Evolutionary conservation across 345 rosid species (phyloP).

Genomic region (Moringa oleifera): DNA sequence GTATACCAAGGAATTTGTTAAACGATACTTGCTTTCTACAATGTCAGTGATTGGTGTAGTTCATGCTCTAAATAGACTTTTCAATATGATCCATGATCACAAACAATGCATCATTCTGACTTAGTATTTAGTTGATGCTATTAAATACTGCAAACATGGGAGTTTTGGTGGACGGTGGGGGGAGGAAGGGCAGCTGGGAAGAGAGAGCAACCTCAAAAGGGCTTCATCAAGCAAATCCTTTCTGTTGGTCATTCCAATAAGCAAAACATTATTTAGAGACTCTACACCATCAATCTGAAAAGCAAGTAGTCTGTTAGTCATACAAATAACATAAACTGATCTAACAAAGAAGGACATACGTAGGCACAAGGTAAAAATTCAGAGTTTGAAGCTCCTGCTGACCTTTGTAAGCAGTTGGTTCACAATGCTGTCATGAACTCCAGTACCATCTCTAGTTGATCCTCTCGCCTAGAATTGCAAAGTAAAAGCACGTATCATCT

Average conservation of each 20-base stretch:
- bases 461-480: slow-evolving; percentile 77
- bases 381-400: slow-evolving; percentile 16
- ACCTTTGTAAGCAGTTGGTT: slow-evolving; percentile 99
- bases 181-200: background rate
- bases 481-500: slow-evolving; percentile 11
- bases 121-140: too few species aligned
- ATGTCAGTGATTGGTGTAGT: too few species aligned
- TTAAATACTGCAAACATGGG: too few species aligned
- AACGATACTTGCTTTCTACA: background rate
- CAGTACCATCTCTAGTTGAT: slow-evolving; percentile 95
- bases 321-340: background rate
- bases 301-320: slow-evolving; percentile 23
- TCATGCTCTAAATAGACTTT: background rate
- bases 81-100: background rate
- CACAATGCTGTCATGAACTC: slow-evolving; percentile 97
- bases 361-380: background rate
- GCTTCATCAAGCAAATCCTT: slow-evolving; percentile 99
- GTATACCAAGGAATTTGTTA: background rate
- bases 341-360: slow-evolving; percentile 2
- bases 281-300: slow-evolving; percentile 99
- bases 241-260: slow-evolving; percentile 99
- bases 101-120: too few species aligned
- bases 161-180: too few species aligned
- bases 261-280: slow-evolving; percentile 95
- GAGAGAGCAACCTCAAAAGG: slow-evolving; percentile 67